These are phyloP conservation scores for Carex scoparia DNA, from an alignment of 176 grass and related monocot species.

Conservation along the genomic window DNA sequence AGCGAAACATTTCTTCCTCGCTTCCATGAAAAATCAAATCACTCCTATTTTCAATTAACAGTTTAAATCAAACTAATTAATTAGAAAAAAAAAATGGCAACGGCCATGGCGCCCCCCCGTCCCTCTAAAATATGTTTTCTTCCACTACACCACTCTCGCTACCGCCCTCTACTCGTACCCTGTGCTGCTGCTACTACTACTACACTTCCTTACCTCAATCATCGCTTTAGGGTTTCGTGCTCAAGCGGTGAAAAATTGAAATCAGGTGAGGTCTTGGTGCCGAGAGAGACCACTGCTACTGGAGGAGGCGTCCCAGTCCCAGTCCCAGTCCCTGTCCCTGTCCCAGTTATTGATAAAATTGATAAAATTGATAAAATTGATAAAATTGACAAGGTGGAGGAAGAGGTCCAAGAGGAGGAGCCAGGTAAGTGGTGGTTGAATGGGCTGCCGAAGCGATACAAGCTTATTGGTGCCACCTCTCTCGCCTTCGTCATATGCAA, in stretches of 20 bases:
- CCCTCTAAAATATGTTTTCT: neutral
- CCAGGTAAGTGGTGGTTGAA: conserved; percentile 35
- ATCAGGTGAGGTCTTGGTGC: conserved; percentile 28
- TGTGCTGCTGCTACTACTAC: too few relatives aligned
- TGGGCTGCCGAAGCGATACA: conserved; percentile 61
- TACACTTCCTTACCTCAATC: neutral
- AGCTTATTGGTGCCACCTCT: conserved; percentile 72
- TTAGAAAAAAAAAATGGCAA: neutral
- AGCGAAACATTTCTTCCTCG: too few relatives aligned
- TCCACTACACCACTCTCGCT: neutral
- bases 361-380: neutral
- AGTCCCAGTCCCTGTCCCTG: too few relatives aligned
- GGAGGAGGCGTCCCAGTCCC: neutral
- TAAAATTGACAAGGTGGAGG: conserved; percentile 21
- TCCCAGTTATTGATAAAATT: neutral
- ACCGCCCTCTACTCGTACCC: neutral
- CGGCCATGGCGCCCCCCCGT: neutral
- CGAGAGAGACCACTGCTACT: conserved; percentile 20
- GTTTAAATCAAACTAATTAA: neutral
- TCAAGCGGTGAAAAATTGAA: conserved; percentile 14
- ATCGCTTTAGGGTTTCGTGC: conserved; percentile 34
- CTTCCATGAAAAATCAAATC: too few relatives aligned
- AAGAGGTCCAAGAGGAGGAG: neutral
- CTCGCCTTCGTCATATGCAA: conserved; percentile 97
- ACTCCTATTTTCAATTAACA: too few relatives aligned